Percentiles rank a stretch among this genome's conserved stretches.
phyloP scores from a whole-genome alignment of 2,329 filamentous ascomycete genomes.

The Hypoxylon sp. region DNA sequence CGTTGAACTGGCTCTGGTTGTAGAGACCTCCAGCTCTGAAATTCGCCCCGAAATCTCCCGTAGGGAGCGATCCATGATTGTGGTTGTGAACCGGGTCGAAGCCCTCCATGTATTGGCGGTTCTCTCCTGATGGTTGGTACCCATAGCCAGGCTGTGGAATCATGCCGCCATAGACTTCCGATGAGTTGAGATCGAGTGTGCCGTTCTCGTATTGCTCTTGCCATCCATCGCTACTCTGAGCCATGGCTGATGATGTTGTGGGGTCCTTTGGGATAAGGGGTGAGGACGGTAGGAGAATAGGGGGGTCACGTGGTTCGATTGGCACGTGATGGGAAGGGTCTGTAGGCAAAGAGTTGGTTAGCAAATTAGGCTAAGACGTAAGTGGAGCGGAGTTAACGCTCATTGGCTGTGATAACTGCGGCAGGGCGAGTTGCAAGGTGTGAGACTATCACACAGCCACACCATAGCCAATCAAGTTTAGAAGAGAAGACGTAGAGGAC shows the following conservation, averaged over 20 bases:
- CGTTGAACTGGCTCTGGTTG: too few species aligned
- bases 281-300: background rate
- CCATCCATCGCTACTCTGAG: slow-evolving; percentile 19
- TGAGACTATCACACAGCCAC: background rate
- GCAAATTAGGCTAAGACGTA: background rate
- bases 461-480: background rate
- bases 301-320: background rate
- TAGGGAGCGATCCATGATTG: too few species aligned
- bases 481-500: background rate
- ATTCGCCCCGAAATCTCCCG: too few species aligned
- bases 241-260: slow-evolving; percentile 2
- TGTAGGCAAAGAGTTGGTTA: background rate
- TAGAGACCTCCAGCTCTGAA: background rate
- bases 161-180: too few species aligned
- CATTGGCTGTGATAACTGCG: background rate
- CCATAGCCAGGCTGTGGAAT: background rate
- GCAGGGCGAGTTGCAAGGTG: background rate
- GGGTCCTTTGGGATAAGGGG: background rate
- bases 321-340: slow-evolving; percentile 4
- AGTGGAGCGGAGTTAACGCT: background rate
- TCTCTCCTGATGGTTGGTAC: background rate
- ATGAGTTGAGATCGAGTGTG: slow-evolving; percentile 8
- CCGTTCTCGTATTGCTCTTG: too few species aligned
- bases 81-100: too few species aligned
- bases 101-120: too few species aligned